Percentiles rank a stretch among this genome's conserved stretches.
phyloP scores from a whole-genome alignment of 2,329 filamentous ascomycete species.

The Trichoderma asperellum region DNA sequence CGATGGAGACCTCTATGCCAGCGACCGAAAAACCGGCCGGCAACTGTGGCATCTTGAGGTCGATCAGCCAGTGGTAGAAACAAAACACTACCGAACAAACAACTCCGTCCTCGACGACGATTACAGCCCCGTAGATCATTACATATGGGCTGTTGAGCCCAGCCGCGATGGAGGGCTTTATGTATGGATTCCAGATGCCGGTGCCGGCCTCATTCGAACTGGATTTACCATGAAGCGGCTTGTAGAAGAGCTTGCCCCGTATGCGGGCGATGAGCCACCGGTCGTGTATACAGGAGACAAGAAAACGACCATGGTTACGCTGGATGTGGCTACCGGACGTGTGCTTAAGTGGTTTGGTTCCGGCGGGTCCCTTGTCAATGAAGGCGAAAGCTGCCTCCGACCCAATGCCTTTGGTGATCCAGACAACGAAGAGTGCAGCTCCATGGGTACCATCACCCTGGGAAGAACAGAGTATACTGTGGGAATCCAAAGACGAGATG shows the following conservation, averaged over 20 bases:
- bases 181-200: conserved; percentile 71
- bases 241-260: conserved; percentile 81
- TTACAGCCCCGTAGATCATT: conserved; percentile 74
- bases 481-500: conserved; percentile 75
- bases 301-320: conserved; percentile 83
- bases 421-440: conserved; percentile 75
- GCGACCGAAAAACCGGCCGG: conserved; percentile 82
- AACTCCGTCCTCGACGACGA: conserved; percentile 63
- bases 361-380: conserved; percentile 66
- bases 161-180: conserved; percentile 85
- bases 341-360: conserved; percentile 85
- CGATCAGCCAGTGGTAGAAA: conserved; percentile 88
- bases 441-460: conserved; percentile 78
- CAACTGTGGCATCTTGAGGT: conserved; percentile 84
- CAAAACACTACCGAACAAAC: conserved; percentile 76
- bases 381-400: conserved; percentile 74
- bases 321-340: conserved; percentile 83
- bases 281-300: conserved; percentile 92
- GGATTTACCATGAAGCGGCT: conserved; percentile 81
- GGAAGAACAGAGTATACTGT: conserved; percentile 90
- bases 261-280: conserved; percentile 72
- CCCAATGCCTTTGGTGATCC: conserved; percentile 69
- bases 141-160: conserved; percentile 94
- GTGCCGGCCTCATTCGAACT: conserved; percentile 65
- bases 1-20: conserved; percentile 93